Base-by-base conservation (phyloP, 805 yeast genomes). In the Schwanniomyces occidentalis region DNA sequence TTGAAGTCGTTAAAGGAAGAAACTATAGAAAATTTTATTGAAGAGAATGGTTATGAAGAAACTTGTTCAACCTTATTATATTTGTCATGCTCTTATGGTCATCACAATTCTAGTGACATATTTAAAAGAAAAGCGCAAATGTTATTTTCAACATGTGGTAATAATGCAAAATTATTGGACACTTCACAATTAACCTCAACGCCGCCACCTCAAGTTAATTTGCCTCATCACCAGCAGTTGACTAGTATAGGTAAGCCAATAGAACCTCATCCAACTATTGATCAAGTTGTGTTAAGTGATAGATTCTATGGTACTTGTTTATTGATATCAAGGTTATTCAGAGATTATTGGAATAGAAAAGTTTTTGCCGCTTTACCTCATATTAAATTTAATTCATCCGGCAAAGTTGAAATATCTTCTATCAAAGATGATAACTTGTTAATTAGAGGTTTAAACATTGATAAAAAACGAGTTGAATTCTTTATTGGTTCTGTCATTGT, bases 31-130 rank as follows among this genome's bases (percentile, higher is more conserved):
- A 74, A 81, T 33, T 87, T 87, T 53, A 78, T 82, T 12, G 75
- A 76, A 30, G 82, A 85, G 35, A 89, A 88, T 56, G 97, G 98
- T 5, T 74, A 82, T 33, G 80, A 85, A 34, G 99, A 95, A 57
- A 82, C 95, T 3, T 91, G 97, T 52, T 82, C 96, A 0, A 81
- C 93, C 1, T 85, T 96, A 8, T 69, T 93, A 32, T 84, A 85
- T 45, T 78, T 88, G 34, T 85, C 96, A 1, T 85, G 95, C 52
- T 80, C 86, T 37, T 76, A 76, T 44, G 79, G 80, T 4, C 56
- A 54, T 39, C 58, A 58, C 37, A 74, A 77, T 41, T 63, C 91
- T 0, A 85, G 58, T 34, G 71, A 63, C 42, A 37, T 49, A 57
- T 46, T 58, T 46, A 69, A 67, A 42, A 65, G 66, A 40, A 63